phyloP scores from a whole-genome alignment of 1,284 basidiomycete genomes.

The Takashimella tepidaria region DNA sequence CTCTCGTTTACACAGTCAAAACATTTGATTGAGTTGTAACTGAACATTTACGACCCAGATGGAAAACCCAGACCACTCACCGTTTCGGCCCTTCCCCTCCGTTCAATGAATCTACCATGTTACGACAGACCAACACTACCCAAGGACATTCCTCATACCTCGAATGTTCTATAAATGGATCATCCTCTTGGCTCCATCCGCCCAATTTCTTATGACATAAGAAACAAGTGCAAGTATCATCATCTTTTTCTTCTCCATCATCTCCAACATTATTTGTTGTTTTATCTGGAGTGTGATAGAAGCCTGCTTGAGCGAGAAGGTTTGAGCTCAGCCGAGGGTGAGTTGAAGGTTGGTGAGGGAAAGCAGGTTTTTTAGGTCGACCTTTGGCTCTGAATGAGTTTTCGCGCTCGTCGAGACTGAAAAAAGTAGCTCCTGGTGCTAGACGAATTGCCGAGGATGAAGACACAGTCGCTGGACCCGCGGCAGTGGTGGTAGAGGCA shows the following conservation, averaged over 20 bases:
- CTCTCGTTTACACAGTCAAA: neutral
- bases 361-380: slow-evolving; percentile 13
- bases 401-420: neutral
- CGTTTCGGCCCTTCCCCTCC: slow-evolving; percentile 11
- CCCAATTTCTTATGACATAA: slow-evolving; percentile 67
- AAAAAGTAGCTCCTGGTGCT: neutral
- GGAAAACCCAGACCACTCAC: slow-evolving; percentile 3
- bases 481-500: too few relatives aligned
- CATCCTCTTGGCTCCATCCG: slow-evolving; percentile 72
- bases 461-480: neutral
- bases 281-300: slow-evolving; percentile 55
- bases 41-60: neutral
- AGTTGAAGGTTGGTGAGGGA: slow-evolving; percentile 29
- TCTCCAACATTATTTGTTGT: slow-evolving; percentile 5
- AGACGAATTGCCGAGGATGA: neutral
- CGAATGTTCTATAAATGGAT: slow-evolving; percentile 69
- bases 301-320: slow-evolving; percentile 71
- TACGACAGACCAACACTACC: slow-evolving; percentile 67
- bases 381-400: neutral
- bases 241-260: slow-evolving; percentile 1
- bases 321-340: slow-evolving; percentile 58
- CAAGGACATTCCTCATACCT: slow-evolving; percentile 65
- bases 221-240: slow-evolving; percentile 57
- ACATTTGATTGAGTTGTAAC: neutral
- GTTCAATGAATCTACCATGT: slow-evolving; percentile 45